phyloP scores from a whole-genome alignment of 1,284 basidiomycete genomes.

The Sphagnurus paluster region DNA sequence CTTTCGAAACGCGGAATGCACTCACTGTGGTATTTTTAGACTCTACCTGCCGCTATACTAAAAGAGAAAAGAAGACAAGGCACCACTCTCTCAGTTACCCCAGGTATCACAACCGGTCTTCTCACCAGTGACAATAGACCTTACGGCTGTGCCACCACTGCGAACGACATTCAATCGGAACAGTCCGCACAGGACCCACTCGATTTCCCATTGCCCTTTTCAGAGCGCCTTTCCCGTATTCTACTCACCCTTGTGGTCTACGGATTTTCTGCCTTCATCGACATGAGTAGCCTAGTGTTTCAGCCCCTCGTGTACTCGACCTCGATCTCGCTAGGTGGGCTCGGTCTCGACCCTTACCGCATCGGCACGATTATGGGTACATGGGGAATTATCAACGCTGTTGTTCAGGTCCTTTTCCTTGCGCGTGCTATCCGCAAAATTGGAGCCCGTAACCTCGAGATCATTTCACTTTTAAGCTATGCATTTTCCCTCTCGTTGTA shows the following conservation, averaged over 20 bases:
- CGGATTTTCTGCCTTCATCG: conserved; percentile 33
- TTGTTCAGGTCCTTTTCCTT: conserved; percentile 29
- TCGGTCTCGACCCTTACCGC: conserved; percentile 29
- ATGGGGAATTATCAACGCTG: conserved; percentile 30
- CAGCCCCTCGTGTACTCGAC: conserved; percentile 37
- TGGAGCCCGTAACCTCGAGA: conserved; percentile 28
- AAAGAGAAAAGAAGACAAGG: conserved; percentile 15
- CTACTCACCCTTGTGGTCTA: conserved; percentile 32
- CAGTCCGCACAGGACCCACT: conserved; percentile 10
- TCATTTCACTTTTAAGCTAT: conserved; percentile 20
- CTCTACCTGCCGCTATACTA: conserved; percentile 20
- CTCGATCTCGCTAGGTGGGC: conserved; percentile 31
- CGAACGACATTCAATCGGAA: conserved; percentile 1
- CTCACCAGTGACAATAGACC: conserved; percentile 7
- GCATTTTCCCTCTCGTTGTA: conserved; percentile 25
- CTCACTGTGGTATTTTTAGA: conserved; percentile 11
- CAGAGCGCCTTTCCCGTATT: conserved; percentile 27
- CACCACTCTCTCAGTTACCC: conserved; percentile 1
- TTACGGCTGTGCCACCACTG: conserved; percentile 7
- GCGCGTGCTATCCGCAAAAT: conserved; percentile 25
- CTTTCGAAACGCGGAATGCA: neutral
- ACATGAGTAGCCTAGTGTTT: conserved; percentile 34
- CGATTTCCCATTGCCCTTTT: conserved; percentile 30
- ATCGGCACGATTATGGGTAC: conserved; percentile 33
- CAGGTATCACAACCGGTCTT: conserved; percentile 13